phyloP scores from a whole-genome alignment of 768 basidiomycete genomes.

The Mycena galopus region DNA sequence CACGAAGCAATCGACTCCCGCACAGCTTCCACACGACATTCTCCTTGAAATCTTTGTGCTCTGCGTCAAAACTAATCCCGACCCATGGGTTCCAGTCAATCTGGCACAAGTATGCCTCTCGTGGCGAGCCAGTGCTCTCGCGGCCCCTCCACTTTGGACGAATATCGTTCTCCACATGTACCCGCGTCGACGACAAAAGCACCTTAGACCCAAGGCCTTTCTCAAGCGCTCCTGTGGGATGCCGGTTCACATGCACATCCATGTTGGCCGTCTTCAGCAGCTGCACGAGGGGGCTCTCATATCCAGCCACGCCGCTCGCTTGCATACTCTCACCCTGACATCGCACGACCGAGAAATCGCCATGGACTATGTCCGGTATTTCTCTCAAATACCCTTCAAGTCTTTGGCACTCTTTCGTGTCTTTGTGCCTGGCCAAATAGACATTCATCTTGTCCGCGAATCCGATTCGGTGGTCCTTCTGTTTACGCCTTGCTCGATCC shows the following conservation, averaged over 20 bases:
- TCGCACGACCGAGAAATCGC: background rate
- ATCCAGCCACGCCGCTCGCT: background rate
- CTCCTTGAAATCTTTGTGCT: background rate
- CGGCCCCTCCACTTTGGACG: background rate
- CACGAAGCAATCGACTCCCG: background rate
- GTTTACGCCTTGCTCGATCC: background rate
- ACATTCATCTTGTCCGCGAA: background rate
- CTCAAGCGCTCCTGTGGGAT: background rate
- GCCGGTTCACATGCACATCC: background rate
- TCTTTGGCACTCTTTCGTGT: background rate
- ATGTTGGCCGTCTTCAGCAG: background rate
- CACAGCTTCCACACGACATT: background rate
- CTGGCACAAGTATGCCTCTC: background rate
- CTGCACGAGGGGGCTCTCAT: background rate
- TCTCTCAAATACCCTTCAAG: background rate
- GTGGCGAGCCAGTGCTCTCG: background rate
- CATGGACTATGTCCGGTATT: background rate
- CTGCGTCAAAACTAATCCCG: background rate
- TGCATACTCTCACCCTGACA: background rate
- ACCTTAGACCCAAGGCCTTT: conserved; percentile 3
- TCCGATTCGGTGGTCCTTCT: background rate
- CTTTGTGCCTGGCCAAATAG: background rate
- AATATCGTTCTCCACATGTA: background rate
- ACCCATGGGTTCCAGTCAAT: background rate
- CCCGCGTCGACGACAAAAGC: background rate